Percentiles rank a stretch among this genome's conserved stretches.
Evolutionary conservation across 495 filamentous ascomycete genomes (phyloP).

Genomic region (Recurvomyces mirabilis): DNA sequence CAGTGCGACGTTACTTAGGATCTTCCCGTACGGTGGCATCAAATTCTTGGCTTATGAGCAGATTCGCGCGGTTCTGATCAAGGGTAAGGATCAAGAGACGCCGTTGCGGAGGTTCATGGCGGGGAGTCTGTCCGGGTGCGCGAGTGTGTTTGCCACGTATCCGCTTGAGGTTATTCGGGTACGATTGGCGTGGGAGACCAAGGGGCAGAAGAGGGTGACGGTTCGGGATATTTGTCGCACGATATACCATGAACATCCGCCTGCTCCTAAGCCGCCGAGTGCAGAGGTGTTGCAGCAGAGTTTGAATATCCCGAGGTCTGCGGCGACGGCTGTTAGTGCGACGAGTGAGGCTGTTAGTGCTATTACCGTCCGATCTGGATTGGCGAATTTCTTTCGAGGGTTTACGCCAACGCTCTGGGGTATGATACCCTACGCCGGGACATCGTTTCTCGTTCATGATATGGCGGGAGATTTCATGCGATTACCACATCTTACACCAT

Average conservation of each 20-base stretch:
- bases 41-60: conserved; percentile 98
- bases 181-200: conserved; percentile 88
- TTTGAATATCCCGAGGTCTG: conserved; percentile 20
- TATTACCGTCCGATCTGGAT: conserved; percentile 49
- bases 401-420: conserved; percentile 81
- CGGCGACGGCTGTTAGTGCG: conserved; percentile 31
- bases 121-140: conserved; percentile 73
- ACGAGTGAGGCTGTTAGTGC: conserved; percentile 33
- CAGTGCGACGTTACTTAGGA: conserved; percentile 83
- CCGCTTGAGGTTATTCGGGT: conserved; percentile 87
- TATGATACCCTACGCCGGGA: conserved; percentile 93
- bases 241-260: conserved; percentile 67
- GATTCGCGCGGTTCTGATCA: conserved; percentile 66
- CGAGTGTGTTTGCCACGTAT: conserved; percentile 90
- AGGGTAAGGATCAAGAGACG: conserved; percentile 60
- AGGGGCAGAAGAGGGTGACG: conserved; percentile 50
- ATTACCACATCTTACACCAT: conserved; percentile 46
- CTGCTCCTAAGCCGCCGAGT: conserved; percentile 8
- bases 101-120: conserved; percentile 62
- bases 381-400: conserved; percentile 89
- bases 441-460: conserved; percentile 96
- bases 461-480: conserved; percentile 72
- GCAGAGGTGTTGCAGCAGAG: conserved; percentile 6
- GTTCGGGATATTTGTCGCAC: conserved; percentile 61
- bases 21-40: conserved; percentile 94